Evolutionary conservation across 2,329 filamentous ascomycete species (phyloP).

Genomic region (Fusarium sp.): DNA sequence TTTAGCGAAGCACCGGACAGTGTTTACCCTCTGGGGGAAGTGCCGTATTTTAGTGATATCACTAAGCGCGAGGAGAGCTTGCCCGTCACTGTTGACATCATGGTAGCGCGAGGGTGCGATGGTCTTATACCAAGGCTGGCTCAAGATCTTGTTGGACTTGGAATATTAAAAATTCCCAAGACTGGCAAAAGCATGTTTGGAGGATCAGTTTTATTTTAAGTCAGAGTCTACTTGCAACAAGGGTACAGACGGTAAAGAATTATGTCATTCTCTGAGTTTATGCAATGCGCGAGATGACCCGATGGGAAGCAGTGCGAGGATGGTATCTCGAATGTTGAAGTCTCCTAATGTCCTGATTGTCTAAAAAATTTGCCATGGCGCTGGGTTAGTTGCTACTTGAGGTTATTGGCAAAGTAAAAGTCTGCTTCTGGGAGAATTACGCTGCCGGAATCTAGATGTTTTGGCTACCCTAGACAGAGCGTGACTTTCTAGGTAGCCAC

Average conservation of each 20-base stretch:
- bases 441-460: accelerated
- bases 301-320: too few species aligned
- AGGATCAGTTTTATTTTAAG: background rate
- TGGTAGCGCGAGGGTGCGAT: background rate
- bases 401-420: background rate
- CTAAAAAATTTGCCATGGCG: too few species aligned
- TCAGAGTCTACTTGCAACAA: accelerated
- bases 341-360: too few species aligned
- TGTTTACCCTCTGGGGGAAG: background rate
- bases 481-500: accelerated
- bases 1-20: background rate
- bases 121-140: background rate
- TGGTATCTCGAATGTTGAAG: too few species aligned
- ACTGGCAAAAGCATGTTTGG: background rate
- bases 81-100: background rate
- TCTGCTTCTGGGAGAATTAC: background rate
- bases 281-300: too few species aligned
- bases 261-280: too few species aligned
- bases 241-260: too few species aligned
- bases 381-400: too few species aligned
- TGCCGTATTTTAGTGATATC: background rate
- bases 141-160: background rate
- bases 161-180: background rate
- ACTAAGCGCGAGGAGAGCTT: background rate
- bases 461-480: background rate